Evolutionary conservation across 192 early-diverging fungal species (phyloP).

Genomic region (Backusella morwellensis): DNA sequence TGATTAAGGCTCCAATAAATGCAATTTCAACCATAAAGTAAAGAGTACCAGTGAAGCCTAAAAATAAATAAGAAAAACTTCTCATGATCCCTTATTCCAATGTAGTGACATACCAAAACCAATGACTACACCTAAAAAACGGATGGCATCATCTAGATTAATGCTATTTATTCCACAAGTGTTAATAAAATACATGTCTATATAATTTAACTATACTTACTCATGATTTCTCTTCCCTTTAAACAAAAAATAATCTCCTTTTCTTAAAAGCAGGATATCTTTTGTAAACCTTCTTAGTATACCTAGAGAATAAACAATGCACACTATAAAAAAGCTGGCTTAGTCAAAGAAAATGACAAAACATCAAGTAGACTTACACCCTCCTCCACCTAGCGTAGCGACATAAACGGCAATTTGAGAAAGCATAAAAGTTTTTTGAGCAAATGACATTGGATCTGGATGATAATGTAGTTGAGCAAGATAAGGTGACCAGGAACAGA

Average conservation of each 20-base stretch:
- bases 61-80: not conserved
- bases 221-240: constrained; percentile 37
- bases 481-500: constrained; percentile 30
- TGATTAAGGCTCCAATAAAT: constrained; percentile 28
- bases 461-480: constrained; percentile 21
- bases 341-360: not conserved
- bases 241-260: constrained; percentile 33
- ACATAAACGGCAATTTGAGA: constrained; percentile 30
- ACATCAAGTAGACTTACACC: constrained; percentile 4
- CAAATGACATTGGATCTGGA: constrained; percentile 25
- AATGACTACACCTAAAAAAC: constrained; percentile 31
- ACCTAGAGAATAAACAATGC: constrained; percentile 28
- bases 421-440: constrained; percentile 16
- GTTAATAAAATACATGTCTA: not conserved
- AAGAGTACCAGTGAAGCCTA: constrained; percentile 35
- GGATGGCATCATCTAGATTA: constrained; percentile 37
- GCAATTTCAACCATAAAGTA: constrained; percentile 35
- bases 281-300: constrained; percentile 33
- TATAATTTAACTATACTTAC: constrained; percentile 7
- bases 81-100: not conserved
- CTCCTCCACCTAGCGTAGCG: constrained; percentile 25
- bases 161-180: constrained; percentile 7
- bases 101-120: constrained; percentile 30
- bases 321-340: constrained; percentile 10
- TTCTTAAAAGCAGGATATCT: constrained; percentile 28